phyloP scores from a whole-genome alignment of 352 stramenopile species.

The Globisporangium abappressorium region DNA sequence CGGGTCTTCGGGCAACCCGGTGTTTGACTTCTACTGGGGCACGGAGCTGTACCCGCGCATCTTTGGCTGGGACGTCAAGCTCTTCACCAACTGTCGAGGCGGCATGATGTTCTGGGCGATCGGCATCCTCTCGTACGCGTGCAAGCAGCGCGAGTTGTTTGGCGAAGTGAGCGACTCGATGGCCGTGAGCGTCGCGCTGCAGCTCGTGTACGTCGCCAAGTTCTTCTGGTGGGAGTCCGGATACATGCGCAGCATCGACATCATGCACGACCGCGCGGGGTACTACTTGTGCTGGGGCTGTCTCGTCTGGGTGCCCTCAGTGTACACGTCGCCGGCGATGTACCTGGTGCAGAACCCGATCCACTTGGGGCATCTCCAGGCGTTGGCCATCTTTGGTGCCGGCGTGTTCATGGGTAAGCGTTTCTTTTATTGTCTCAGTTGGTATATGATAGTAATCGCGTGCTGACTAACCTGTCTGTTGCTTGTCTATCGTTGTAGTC shows the following conservation, averaged over 20 bases:
- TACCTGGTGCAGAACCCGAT: slow-evolving; percentile 92
- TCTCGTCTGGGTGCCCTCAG: slow-evolving; percentile 94
- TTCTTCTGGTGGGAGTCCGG: slow-evolving; percentile 96
- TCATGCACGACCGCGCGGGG: slow-evolving; percentile 93
- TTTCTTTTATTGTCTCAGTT: slow-evolving; percentile 12
- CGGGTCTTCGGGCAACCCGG: slow-evolving; percentile 88
- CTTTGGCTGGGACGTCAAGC: slow-evolving; percentile 94
- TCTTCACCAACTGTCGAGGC: slow-evolving; percentile 97
- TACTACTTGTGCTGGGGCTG: slow-evolving; percentile 98
- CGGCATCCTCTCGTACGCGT: slow-evolving; percentile 88
- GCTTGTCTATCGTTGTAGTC: slow-evolving; percentile 39
- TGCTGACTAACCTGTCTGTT: background rate
- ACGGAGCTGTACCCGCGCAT: slow-evolving; percentile 96
- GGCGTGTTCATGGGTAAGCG: slow-evolving; percentile 75
- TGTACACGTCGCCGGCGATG: slow-evolving; percentile 95
- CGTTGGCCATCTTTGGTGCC: slow-evolving; percentile 57
- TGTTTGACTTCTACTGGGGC: slow-evolving; percentile 98
- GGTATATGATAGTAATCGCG: background rate
- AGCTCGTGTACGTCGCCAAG: slow-evolving; percentile 96
- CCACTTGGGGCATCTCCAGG: slow-evolving; percentile 39
- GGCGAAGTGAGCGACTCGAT: slow-evolving; percentile 87
- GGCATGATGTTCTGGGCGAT: slow-evolving; percentile 97
- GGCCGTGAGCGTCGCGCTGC: slow-evolving; percentile 79
- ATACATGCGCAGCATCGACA: slow-evolving; percentile 98
- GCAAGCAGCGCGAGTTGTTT: slow-evolving; percentile 81